These are phyloP conservation scores for Chrysanthemum makinoi DNA, from an alignment of 129 eudicot genomes.

Conservation along the genomic window DNA sequence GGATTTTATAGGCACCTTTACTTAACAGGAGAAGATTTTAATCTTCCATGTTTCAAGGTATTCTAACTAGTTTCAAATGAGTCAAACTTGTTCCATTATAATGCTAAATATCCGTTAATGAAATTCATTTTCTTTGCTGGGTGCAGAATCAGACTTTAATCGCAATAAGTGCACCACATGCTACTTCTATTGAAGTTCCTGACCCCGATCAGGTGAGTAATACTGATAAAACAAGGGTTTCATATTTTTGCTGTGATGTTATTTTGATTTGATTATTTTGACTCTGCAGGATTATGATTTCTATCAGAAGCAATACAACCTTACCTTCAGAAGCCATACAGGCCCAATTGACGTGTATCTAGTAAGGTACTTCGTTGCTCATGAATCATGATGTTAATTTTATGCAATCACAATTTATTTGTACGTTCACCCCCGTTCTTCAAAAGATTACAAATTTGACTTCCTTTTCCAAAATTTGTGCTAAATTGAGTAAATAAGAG, in stretches of 20 bases:
- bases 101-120: neutral
- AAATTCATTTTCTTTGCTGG: neutral
- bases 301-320: constrained; percentile 45
- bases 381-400: constrained; percentile 4
- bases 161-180: constrained; percentile 65
- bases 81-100: neutral
- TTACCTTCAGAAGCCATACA: constrained; percentile 62
- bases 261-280: constrained; percentile 12
- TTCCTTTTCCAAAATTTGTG: neutral
- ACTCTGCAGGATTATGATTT: constrained; percentile 48
- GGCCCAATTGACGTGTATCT: constrained; percentile 67
- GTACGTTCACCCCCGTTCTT: neutral
- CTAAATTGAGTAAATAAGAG: neutral
- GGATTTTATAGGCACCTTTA: constrained; percentile 52
- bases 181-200: constrained; percentile 72
- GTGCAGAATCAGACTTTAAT: constrained; percentile 63
- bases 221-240: constrained; percentile 9
- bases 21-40: constrained; percentile 58
- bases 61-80: constrained; percentile 5
- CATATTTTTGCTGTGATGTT: neutral
- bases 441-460: neutral
- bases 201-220: constrained; percentile 73
- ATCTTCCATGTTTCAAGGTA: constrained; percentile 68
- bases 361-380: constrained; percentile 45
- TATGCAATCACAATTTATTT: neutral